Conservation (phyloP, 2,329 filamentous ascomycete genomes). For the Camillea tinctor region DNA sequence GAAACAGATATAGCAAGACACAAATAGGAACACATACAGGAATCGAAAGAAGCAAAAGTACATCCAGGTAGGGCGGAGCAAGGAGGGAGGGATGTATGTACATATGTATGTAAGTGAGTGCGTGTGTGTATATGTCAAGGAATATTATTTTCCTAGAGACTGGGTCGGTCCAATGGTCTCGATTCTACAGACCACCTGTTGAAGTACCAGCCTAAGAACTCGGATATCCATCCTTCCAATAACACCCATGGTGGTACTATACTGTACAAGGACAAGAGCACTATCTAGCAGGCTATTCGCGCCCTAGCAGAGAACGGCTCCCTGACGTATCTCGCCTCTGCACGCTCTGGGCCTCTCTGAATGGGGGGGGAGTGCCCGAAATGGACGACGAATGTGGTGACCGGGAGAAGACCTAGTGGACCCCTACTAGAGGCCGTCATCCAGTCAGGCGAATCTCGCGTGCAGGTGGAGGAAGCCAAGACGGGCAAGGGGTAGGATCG, state of each 20-base stretch:
- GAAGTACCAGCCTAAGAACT: neutral
- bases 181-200: neutral
- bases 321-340: slow-evolving; percentile 15
- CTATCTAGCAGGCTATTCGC: neutral
- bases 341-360: slow-evolving; percentile 6
- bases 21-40: neutral
- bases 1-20: slow-evolving; percentile 1
- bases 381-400: slow-evolving; percentile 6
- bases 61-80: neutral
- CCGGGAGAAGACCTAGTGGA: slow-evolving; percentile 9
- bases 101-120: neutral
- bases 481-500: slow-evolving; percentile 1
- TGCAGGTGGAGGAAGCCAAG: slow-evolving; percentile 1
- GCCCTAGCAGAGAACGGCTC: neutral
- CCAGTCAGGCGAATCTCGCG: neutral
- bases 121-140: slow-evolving; percentile 6
- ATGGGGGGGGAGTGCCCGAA: slow-evolving; percentile 2
- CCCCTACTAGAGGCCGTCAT: slow-evolving; percentile 5
- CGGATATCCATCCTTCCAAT: neutral
- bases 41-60: neutral
- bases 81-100: neutral
- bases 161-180: neutral
- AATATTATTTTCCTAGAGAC: neutral
- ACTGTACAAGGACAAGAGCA: slow-evolving; percentile 2
- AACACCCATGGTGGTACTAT: slow-evolving; percentile 12